Evolutionary conservation across 169 alveolate genomes (phyloP).

Genomic region (Fabrea salina): DNA sequence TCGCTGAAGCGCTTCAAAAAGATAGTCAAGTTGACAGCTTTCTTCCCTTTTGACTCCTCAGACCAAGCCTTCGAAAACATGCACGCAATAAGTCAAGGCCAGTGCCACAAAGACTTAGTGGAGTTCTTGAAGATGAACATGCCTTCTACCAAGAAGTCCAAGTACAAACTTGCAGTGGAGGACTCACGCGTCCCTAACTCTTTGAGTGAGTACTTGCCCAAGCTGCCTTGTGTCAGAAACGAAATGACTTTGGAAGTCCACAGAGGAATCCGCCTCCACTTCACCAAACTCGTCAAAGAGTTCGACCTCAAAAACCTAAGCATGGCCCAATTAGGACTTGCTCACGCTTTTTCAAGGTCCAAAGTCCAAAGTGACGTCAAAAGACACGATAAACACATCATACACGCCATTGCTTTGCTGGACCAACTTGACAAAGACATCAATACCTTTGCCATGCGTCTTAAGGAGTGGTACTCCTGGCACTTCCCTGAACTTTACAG

Average conservation of each 20-base stretch:
- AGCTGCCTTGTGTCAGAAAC: constrained; percentile 78
- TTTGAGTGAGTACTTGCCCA: constrained; percentile 55
- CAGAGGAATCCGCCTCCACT: constrained; percentile 89
- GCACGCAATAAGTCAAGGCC: constrained; percentile 81
- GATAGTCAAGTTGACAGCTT: constrained; percentile 86
- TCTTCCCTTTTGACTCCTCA: constrained; percentile 90
- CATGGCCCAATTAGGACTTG: constrained; percentile 92
- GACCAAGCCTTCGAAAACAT: constrained; percentile 92
- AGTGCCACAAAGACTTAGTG: constrained; percentile 77
- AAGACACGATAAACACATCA: constrained; percentile 97
- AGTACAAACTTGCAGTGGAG: constrained; percentile 81
- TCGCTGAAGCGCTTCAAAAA: constrained; percentile 84
- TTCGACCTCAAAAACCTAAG: constrained; percentile 76
- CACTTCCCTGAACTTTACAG: constrained; percentile 99
- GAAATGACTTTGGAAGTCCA: constrained; percentile 77
- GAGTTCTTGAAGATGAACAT: constrained; percentile 84
- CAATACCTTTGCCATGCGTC: constrained; percentile 95
- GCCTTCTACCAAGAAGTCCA: constrained; percentile 63
- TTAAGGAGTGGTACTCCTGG: constrained; percentile 99
- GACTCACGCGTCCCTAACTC: constrained; percentile 78
- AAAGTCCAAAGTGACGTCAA: constrained; percentile 93
- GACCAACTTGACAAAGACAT: constrained; percentile 95
- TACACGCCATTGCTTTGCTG: constrained; percentile 93
- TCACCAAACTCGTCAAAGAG: constrained; percentile 63
- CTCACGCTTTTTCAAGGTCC: constrained; percentile 92